Base-by-base conservation (phyloP, 208 protist species). In the Leptomonas seymouri region DNA sequence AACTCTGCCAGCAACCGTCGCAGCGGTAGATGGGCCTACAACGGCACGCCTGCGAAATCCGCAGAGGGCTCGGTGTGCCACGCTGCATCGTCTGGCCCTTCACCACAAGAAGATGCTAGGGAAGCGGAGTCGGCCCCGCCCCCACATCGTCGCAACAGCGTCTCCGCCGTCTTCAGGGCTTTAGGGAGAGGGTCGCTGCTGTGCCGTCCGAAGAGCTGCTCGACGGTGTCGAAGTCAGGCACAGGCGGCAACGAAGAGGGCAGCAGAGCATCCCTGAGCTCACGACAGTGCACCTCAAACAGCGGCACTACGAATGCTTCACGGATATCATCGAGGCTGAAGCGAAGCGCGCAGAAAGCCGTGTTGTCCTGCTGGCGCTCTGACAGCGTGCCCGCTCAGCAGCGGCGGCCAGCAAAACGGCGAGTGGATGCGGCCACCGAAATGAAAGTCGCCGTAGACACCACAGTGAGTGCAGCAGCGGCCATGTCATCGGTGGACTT, bases 251-350 rank as follows among this genome's bases (percentile, higher is more conserved):
- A 42, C 36, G 45, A 28, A 15, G 31, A 59, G 11, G 8, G 28
- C 18, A 71, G 55, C 36, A 21, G 15, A 3, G 11, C 28, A 23
- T 65, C 46, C 18, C 16, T 60, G 9, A 25, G 41, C 7, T 71
- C 63, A 25, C 45, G 11, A 12, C 70, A 30, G n/a, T 75, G 61
- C 41, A 66, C 60, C 0, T 39, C 50, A 23, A 45, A 49, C 62
- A 68, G 61, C 70, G 2, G 63, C 45, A 31, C 55, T 27, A 63
- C 70, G 4, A 61, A 61, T 46, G 54, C 68, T 15, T 68, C 70
- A 9, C 70, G 70, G 1, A 5, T 75, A n/a, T 59, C 57, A 15
- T 70, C 71, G 9, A 30, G 51, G 27, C 36, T 70, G n/a, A 75
- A 62, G 54, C 45, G 61, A 1, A 41, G 61, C n/a, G 60, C 31